Percentiles rank a stretch among this genome's conserved stretches.
phyloP scores from a whole-genome alignment of 768 basidiomycete species.

The Trametes maxima region DNA sequence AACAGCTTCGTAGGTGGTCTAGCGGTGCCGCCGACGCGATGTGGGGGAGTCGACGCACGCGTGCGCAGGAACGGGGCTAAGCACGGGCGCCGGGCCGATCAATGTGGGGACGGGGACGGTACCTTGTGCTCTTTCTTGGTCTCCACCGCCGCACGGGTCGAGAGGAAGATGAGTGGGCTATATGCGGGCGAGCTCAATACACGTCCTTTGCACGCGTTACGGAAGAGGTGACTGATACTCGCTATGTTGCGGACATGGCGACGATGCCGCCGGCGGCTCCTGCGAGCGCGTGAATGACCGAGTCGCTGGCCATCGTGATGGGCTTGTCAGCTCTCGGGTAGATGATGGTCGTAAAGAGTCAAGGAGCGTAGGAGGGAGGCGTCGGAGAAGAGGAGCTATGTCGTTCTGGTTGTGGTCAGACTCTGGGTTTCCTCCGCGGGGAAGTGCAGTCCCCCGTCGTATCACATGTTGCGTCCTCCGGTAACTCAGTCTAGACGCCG shows the following conservation, averaged over 20 bases:
- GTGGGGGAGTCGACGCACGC: slow-evolving; percentile 1
- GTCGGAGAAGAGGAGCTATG: background rate
- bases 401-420: slow-evolving; percentile 3
- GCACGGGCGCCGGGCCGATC: background rate
- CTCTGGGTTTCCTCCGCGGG: background rate
- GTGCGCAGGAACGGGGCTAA: background rate
- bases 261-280: slow-evolving; percentile 89
- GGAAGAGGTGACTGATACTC: slow-evolving; percentile 32
- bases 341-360: background rate
- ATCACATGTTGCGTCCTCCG: slow-evolving; percentile 8
- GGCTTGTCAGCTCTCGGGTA: background rate
- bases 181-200: background rate
- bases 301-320: slow-evolving; percentile 51
- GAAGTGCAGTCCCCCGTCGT: background rate
- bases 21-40: slow-evolving; percentile 8
- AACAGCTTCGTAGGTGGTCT: slow-evolving; percentile 70
- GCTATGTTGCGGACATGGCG: slow-evolving; percentile 93
- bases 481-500: slow-evolving; percentile 6
- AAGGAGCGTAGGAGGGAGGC: background rate
- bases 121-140: slow-evolving; percentile 81
- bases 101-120: slow-evolving; percentile 8
- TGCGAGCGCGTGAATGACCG: slow-evolving; percentile 81
- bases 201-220: background rate
- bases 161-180: slow-evolving; percentile 90
- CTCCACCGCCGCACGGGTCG: slow-evolving; percentile 91